A percentile compares a stretch with the other conserved stretches of the same genome.
Conservation (phyloP, 768 basidiomycete genomes). For the Boletus rubescentipes region DNA sequence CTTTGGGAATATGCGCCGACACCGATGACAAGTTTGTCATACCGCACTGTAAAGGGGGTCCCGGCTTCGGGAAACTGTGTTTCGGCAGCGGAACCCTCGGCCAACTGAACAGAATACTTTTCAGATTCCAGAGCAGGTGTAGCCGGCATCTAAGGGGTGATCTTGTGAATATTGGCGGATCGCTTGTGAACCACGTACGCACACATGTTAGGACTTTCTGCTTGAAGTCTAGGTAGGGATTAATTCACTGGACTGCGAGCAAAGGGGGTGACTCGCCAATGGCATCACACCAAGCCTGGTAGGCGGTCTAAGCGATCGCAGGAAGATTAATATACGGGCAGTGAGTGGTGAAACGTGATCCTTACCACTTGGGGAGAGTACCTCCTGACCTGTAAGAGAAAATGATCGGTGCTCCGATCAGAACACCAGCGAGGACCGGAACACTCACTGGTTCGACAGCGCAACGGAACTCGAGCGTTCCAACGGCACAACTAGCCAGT, state of each 20-base stretch:
- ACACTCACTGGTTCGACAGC: constrained; percentile 73
- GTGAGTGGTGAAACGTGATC: background rate
- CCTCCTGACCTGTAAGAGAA: constrained; percentile 44
- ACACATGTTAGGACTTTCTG: constrained; percentile 61
- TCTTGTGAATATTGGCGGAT: background rate
- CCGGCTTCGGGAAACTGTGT: constrained; percentile 21
- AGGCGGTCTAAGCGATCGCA: constrained; percentile 44
- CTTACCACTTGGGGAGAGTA: constrained; percentile 58
- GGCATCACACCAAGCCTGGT: constrained; percentile 75
- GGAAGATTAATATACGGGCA: background rate
- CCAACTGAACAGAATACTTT: constrained; percentile 9
- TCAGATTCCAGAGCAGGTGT: constrained; percentile 45
- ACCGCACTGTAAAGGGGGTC: constrained; percentile 56
- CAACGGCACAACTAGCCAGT: constrained; percentile 63
- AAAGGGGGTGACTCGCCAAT: constrained; percentile 46
- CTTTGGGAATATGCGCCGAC: constrained; percentile 88
- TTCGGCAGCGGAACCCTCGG: constrained; percentile 17
- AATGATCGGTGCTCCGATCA: constrained; percentile 5
- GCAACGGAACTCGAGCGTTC: constrained; percentile 80
- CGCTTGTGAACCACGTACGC: constrained; percentile 24
- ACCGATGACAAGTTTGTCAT: constrained; percentile 82
- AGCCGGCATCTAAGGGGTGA: constrained; percentile 54
- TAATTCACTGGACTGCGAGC: background rate
- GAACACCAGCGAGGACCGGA: background rate
- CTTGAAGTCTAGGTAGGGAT: constrained; percentile 49